Conservation (phyloP, 129 eudicot species). For the Flaveria sonorensis region DNA sequence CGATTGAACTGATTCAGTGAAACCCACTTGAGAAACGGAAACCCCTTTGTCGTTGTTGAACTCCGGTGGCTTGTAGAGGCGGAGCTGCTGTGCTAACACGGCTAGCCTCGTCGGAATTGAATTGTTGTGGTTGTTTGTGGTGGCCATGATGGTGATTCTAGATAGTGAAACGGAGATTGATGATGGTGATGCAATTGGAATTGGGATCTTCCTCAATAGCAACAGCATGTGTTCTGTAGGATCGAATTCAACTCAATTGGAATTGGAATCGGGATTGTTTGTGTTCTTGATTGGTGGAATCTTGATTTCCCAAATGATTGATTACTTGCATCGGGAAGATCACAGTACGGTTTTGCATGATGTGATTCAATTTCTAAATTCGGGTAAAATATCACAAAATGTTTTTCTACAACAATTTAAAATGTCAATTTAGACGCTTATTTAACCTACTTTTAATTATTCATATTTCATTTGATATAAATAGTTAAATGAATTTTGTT, state of each 20-base stretch:
- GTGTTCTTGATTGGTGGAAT: no score
- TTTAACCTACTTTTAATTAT: no score
- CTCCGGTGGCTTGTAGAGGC: slow-evolving; percentile 59
- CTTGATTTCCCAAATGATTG: no score
- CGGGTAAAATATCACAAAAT: no score
- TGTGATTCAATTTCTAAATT: no score
- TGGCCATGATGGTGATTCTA: slow-evolving; percentile 23
- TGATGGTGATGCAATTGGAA: not conserved
- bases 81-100: slow-evolving; percentile 58
- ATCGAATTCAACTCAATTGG: not conserved
- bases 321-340: no score
- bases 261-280: no score
- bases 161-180: not conserved
- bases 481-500: no score
- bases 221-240: not conserved
- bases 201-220: not conserved
- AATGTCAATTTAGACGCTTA: no score
- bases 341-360: no score
- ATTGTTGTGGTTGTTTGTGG: slow-evolving; percentile 2
- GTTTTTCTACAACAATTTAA: no score
- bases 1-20: slow-evolving; percentile 14
- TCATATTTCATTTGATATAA: no score
- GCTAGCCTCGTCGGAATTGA: slow-evolving; percentile 35
- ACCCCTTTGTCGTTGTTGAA: slow-evolving; percentile 43
- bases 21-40: slow-evolving; percentile 45